These are phyloP conservation scores for Conidiobolus incongruus DNA, from an alignment of 371 early-diverging fungal species.

Conservation along the genomic window DNA sequence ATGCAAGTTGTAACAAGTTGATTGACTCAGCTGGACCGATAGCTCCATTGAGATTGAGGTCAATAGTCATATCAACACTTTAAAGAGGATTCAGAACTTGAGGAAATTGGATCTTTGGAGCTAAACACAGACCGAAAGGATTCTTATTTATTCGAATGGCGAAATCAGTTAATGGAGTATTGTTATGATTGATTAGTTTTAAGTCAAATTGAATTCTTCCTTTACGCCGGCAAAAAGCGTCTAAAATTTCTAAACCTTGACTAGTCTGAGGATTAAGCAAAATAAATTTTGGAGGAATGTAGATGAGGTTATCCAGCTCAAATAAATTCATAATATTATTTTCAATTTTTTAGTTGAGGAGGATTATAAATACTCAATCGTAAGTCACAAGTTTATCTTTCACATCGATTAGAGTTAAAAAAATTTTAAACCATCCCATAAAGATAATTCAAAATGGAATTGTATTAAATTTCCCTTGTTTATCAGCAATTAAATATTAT, in stretches of 20 bases:
- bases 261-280: not conserved
- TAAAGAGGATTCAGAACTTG: not conserved
- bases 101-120: no score
- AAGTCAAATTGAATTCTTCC: not conserved
- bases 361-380: no score
- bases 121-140: no score
- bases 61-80: not conserved
- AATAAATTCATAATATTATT: no score
- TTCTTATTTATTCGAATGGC: slow-evolving; percentile 2
- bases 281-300: not conserved
- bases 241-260: not conserved
- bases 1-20: not conserved
- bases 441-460: no score
- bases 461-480: no score
- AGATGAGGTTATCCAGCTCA: no score
- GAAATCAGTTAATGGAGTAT: not conserved
- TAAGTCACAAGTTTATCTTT: no score
- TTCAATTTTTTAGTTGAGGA: no score
- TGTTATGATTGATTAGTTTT: not conserved
- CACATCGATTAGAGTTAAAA: no score
- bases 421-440: no score
- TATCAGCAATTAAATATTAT: no score
- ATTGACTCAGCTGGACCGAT: not conserved
- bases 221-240: not conserved
- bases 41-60: not conserved